Evolutionary conservation across 2,329 filamentous ascomycete species (phyloP), one percentile per base, ranked within the genome.

Genomic region (Davidsoniella australis): DNA sequence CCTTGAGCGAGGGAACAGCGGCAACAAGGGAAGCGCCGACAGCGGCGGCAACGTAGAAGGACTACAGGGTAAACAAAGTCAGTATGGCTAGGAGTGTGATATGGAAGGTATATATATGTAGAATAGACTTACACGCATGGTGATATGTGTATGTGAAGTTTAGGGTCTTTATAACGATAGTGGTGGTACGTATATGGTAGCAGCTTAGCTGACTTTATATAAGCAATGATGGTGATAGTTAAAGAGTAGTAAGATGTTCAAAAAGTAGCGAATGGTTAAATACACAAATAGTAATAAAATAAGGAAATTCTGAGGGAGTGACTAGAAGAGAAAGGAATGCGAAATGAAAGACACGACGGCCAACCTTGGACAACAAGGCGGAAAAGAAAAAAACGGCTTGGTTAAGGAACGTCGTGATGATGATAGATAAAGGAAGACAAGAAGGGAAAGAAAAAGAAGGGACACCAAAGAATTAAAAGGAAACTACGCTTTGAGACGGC

Each of bases 1-100:
- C 68, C 53, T 70, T 67, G 47, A 82, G 69, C 8, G 75, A 63
- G 52, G 68, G 68, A 47, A 82, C 73, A 47, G 78, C 78, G 47
- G 67, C 65, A 46, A 69, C 72, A 39, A 71, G 61, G 54, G 69
- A 66, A 53, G 72, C 73, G 61, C 68, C 67, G 47, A 76, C 62
- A 56, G 71, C 71, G 61, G 73, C 59, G 57, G 76, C 68, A 46
- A 43, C 47, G 41, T 45, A 49, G 29, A 45, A 33, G 29, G 43
- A 33, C 51, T 53, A 33, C 16, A 17, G 14, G 10, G 33, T 5
- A 16, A 20, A 18, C 10, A 20, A 41, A 36, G 44, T 47, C 16
- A 41, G 8, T 33, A 33, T 12, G 29, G 29, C 29, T 33, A 12
- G 43, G 18, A 7, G 43, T 12, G 33, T 29, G n/a, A 41, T 12